Evolutionary conservation across 176 grass and related monocot genomes (phyloP), one percentile per base, ranked within the genome.

Genomic region (Stipa capillata): DNA sequence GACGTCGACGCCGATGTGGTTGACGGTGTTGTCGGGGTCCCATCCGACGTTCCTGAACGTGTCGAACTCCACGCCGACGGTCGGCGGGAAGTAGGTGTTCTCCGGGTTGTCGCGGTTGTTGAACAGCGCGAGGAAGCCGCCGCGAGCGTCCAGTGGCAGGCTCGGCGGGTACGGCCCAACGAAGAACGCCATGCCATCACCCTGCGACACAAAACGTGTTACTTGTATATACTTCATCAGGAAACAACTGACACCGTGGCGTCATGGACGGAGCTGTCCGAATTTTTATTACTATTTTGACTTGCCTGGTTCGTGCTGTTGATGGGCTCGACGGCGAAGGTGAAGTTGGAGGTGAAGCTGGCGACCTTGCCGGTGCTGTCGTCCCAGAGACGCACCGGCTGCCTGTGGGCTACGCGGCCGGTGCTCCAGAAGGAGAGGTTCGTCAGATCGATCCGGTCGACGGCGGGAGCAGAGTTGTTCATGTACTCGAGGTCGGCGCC

Each of bases 101-200:
- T 41, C 36, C 2, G 1, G 15, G 40, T 14, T 7, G 25, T 9
- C 23, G 0, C 21, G 53, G 23, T 39, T 32, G 41, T 56, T 81
- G 75, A 81, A 81, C 50, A 91, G 63, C 13, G 80, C 81, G 8
- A 91, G 85, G 73, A 43, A 80, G 9, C 62, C 85, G 0, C 76
- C 89, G 0, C 1, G 12, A 17, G 61, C 74, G 21, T 72, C 51
- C 40, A 0, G 9, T 14, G 71, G 69, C 48, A 85, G 60, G 9
- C 0, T 73, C 18, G 69, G 0, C 28, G 85, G 85, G 39, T 82
- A 87, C 13, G 77, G 59, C 29, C 54, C 39, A 53, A 91, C 53
- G 79, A 87, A 85, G 85, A 91, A 91, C 18, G 89, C 85, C 48
- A 91, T 85, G 31, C 89, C 84, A 33, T 91, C 89, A 11, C 68